Evolutionary conservation across 1,284 basidiomycete genomes (phyloP).

Genomic region (Porogramme epimiltina): DNA sequence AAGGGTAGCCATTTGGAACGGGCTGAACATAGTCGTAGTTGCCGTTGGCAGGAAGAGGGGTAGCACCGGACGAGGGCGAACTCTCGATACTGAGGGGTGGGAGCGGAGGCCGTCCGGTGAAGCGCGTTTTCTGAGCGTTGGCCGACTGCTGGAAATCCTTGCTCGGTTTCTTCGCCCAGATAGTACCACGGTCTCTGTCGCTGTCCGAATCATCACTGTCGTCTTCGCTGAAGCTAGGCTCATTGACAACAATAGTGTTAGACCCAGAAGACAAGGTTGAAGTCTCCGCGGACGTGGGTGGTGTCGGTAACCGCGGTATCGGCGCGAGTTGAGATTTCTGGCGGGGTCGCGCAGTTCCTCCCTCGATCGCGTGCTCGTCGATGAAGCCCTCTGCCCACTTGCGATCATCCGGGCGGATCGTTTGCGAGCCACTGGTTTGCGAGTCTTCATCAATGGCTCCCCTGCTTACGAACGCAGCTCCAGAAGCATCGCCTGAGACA

Average conservation of each 20-base stretch:
- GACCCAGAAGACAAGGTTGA: constrained; percentile 5
- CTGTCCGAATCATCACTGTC: constrained; percentile 48
- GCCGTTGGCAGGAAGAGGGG: constrained; percentile 18
- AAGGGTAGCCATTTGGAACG: constrained; percentile 23
- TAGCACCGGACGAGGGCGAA: constrained; percentile 20
- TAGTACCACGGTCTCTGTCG: constrained; percentile 41
- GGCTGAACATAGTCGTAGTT: constrained; percentile 19
- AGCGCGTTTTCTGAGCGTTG: constrained; percentile 13
- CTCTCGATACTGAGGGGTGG: constrained; percentile 31
- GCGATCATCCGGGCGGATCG: constrained; percentile 16
- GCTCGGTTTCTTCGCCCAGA: constrained; percentile 29
- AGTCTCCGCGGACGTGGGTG: constrained; percentile 11
- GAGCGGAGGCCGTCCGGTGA: constrained; percentile 24
- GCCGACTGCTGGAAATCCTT: constrained; percentile 11
- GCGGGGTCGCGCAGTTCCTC: constrained; percentile 17
- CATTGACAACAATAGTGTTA: background rate
- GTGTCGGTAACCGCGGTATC: constrained; percentile 17
- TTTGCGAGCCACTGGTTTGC: constrained; percentile 7
- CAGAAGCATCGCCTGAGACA: constrained; percentile 6
- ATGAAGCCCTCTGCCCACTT: constrained; percentile 22
- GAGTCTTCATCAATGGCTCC: constrained; percentile 21
- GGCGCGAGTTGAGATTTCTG: constrained; percentile 12
- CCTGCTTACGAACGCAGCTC: constrained; percentile 10
- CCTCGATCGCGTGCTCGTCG: constrained; percentile 24
- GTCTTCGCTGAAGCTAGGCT: constrained; percentile 2